Conservation (phyloP, 2,329 filamentous ascomycete species). For the Colletotrichum orbiculare region DNA sequence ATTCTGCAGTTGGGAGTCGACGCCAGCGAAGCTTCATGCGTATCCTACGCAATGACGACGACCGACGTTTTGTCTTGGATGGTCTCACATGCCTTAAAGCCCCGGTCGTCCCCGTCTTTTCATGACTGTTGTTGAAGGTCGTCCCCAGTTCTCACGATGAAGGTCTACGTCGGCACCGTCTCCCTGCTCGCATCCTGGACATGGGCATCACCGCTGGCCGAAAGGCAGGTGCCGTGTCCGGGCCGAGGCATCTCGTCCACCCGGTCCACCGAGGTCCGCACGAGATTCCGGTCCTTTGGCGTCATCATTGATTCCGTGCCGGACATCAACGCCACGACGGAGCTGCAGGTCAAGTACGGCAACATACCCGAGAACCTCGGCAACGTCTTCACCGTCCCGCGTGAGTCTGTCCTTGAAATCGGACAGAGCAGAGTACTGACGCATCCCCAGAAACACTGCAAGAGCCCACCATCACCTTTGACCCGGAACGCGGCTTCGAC, state of each 20-base stretch:
- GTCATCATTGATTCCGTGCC: not conserved
- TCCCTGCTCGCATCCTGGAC: not conserved
- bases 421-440: not conserved
- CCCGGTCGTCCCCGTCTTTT: too few species aligned
- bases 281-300: not conserved
- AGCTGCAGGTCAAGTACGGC: not conserved
- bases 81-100: too few species aligned
- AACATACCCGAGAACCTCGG: constrained; percentile 19
- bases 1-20: too few species aligned
- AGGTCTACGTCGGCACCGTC: not conserved
- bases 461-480: constrained; percentile 2
- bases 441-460: not conserved
- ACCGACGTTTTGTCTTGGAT: too few species aligned
- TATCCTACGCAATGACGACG: too few species aligned
- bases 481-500: not conserved
- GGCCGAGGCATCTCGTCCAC: not conserved
- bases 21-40: too few species aligned
- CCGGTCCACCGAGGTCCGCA: not conserved
- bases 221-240: not conserved
- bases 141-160: not conserved
- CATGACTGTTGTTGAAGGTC: too few species aligned
- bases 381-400: not conserved
- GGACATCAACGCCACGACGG: not conserved
- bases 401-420: not conserved
- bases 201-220: not conserved